Evolutionary conservation across 2,329 filamentous ascomycete species (phyloP), one percentile per base, ranked within the genome.

Genomic region (Mycosphaerella arachidis): DNA sequence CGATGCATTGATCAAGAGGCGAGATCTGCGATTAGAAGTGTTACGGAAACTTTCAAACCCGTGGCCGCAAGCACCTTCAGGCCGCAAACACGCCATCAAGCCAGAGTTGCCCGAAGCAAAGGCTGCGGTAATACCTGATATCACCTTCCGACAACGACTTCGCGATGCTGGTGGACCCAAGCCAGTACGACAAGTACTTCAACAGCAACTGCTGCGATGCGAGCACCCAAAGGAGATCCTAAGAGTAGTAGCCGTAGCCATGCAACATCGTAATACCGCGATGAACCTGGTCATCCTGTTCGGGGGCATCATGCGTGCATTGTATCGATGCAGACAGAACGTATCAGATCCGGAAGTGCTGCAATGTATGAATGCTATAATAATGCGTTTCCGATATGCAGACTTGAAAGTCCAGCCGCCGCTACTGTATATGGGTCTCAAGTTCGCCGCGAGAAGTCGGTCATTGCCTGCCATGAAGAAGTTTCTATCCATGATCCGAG

Each of bases 361-460:
- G 4, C 40, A 52, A 5, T 64, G 65, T 4, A 55, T 74, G 16
- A 70, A 62, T 46, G 58, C 60, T 8, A 68, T 74, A 16, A 56
- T 71, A 43, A 56, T 53, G 10, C 69, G 73, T 1, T 70, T 73
- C 27, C 59, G 51, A 5, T 62, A 61, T 8, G 69, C 67, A 20
- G 58, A 62, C 31, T 12, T 74, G 10, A 53, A 46, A 1, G 59
- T 72, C 6, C 53, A 63, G 7, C 57, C 64, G 1, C 58, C 66
- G 6, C 53, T 73, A 6, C 29, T 71, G 9, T 61, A 53, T 29
- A 60, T 73, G 46, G 72, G 67, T 1, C 54, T 73, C 31, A 73
- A 73, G 48, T 74, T 75, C 45, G 71, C 72, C 12, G 73, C 73
- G 3, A 63, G 73, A 20, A 55, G 66, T 13, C 61, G 73, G 8